These are phyloP conservation scores for Crithidia brevicula DNA, from an alignment of 208 protist genomes.

Conservation along the genomic window DNA sequence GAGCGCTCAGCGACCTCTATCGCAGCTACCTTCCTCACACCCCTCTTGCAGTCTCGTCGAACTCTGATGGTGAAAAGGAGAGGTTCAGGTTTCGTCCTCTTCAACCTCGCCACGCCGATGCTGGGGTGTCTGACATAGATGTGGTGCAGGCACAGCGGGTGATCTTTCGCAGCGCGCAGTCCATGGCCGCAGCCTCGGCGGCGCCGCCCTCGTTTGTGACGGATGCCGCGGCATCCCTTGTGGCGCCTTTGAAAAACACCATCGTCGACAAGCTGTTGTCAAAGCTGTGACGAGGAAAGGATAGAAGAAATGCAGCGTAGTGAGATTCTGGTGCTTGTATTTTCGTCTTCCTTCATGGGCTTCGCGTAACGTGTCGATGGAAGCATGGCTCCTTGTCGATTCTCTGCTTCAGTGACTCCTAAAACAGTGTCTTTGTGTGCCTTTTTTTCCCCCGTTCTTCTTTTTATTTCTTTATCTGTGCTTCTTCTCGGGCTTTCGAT, in stretches of 20 bases:
- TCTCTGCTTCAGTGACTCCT: too few species aligned
- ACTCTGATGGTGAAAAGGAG: not conserved
- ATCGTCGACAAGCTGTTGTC: constrained; percentile 9
- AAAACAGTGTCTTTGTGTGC: not conserved
- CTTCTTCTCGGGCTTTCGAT: not conserved
- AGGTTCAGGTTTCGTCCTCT: not conserved
- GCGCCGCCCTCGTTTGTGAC: constrained; percentile 14
- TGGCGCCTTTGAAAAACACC: not conserved
- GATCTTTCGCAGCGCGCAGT: constrained; percentile 7
- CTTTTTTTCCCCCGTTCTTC: constrained; percentile 7
- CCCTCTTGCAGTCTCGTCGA: not conserved
- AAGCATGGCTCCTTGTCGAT: too few species aligned
- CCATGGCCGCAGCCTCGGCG: not conserved
- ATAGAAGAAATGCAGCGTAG: too few species aligned
- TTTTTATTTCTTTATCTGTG: not conserved
- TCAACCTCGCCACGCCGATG: not conserved
- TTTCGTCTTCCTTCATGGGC: too few species aligned
- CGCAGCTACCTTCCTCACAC: not conserved
- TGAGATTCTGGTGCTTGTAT: too few species aligned
- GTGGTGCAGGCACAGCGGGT: not conserved
- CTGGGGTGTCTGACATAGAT: not conserved
- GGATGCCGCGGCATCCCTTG: constrained; percentile 12
- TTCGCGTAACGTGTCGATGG: too few species aligned
- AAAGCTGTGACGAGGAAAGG: constrained; percentile 39
- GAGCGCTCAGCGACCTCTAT: constrained; percentile 10